Percentiles rank a stretch among this genome's conserved stretches.
Conservation (phyloP, 768 basidiomycete species). For the Hydnum rufescens region DNA sequence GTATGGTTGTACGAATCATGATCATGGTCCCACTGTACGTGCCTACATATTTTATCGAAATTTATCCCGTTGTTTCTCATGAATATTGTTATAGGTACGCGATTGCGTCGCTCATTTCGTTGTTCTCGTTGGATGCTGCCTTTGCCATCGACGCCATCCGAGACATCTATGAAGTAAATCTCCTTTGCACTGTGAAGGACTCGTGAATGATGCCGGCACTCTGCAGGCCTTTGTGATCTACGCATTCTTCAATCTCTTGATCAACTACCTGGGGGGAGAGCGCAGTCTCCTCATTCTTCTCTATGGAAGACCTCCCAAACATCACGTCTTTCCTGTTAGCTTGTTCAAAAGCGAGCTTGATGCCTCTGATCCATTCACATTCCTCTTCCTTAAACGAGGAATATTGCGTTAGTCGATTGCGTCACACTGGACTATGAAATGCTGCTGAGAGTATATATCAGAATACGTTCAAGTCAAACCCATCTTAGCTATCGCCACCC, state of each 20-base stretch:
- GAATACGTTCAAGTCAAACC: conserved; percentile 98
- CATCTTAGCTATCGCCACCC: conserved; percentile 58
- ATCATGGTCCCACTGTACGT: conserved; percentile 86
- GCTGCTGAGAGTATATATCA: conserved; percentile 17
- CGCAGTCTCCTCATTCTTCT: conserved; percentile 79
- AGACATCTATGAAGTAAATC: conserved; percentile 82
- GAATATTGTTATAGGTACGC: conserved; percentile 50
- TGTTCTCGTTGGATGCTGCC: conserved; percentile 85
- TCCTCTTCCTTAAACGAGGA: conserved; percentile 84
- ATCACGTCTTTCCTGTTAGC: conserved; percentile 67
- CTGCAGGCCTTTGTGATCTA: conserved; percentile 81
- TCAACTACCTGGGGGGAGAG: conserved; percentile 81
- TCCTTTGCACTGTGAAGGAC: neutral
- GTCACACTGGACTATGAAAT: conserved; percentile 3
- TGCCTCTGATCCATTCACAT: conserved; percentile 84
- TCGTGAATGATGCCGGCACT: neutral
- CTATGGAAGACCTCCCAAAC: conserved; percentile 77
- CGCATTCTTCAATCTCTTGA: conserved; percentile 68
- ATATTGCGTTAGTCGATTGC: conserved; percentile 52
- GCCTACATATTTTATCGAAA: too few species aligned
- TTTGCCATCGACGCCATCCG: conserved; percentile 91
- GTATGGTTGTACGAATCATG: conserved; percentile 91
- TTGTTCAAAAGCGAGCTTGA: conserved; percentile 77
- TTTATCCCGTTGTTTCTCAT: conserved; percentile 76
- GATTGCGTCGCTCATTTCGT: conserved; percentile 73